Evolutionary conservation across 371 early-diverging fungal species (phyloP).

Genomic region (Apophysomyces sp.): DNA sequence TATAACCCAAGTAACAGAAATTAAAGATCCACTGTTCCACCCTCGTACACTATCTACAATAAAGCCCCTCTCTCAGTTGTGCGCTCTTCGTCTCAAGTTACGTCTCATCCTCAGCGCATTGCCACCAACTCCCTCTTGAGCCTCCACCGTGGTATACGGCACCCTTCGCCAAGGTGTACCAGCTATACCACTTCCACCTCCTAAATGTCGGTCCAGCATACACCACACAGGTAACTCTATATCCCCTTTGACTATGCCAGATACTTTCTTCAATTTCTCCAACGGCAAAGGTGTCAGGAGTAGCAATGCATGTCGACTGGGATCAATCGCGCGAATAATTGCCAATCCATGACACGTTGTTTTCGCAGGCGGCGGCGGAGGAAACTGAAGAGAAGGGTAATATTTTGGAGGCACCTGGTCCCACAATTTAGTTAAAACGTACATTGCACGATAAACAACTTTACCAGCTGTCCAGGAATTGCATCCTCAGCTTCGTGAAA

Average conservation of each 20-base stretch:
- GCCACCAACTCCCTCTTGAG: slow-evolving; percentile 34
- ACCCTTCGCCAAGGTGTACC: slow-evolving; percentile 51
- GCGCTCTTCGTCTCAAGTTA: slow-evolving; percentile 28
- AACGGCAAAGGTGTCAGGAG: slow-evolving; percentile 65
- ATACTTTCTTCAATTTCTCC: slow-evolving; percentile 49
- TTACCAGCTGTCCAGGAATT: not conserved
- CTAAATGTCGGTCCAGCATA: slow-evolving; percentile 40
- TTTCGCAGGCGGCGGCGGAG: slow-evolving; percentile 49
- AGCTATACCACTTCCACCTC: slow-evolving; percentile 41
- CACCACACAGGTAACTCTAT: slow-evolving; percentile 48
- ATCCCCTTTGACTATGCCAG: slow-evolving; percentile 61
- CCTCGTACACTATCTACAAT: not conserved
- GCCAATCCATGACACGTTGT: slow-evolving; percentile 72
- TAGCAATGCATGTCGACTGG: slow-evolving; percentile 51
- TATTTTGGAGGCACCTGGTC: slow-evolving; percentile 47
- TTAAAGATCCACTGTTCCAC: too few relatives aligned
- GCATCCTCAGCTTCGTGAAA: not conserved
- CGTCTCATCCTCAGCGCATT: slow-evolving; percentile 32
- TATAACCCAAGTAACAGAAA: too few relatives aligned
- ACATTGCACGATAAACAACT: not conserved
- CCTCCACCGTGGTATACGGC: slow-evolving; percentile 46
- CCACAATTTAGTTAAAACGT: not conserved
- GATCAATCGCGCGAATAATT: slow-evolving; percentile 74
- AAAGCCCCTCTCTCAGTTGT: not conserved
- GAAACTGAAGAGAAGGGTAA: slow-evolving; percentile 45